Conservation (phyloP, 441 rosid species). For the Omphalea diandra region DNA sequence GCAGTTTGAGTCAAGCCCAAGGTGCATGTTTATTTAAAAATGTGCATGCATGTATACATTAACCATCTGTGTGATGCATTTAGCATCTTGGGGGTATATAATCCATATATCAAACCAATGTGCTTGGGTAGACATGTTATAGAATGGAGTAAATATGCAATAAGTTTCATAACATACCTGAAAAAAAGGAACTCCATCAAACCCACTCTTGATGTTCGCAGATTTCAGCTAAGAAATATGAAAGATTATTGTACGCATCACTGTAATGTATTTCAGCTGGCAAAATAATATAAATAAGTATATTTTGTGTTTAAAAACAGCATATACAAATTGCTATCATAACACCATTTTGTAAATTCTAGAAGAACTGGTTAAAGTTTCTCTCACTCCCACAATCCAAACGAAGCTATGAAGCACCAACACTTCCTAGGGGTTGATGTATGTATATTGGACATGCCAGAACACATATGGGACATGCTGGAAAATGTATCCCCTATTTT, state of each 20-base stretch:
- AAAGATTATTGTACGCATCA: conserved; percentile 14
- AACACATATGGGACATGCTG: no score
- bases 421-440: no score
- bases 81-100: not conserved
- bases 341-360: not conserved
- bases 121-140: not conserved
- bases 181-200: conserved; percentile 95
- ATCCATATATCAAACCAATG: not conserved
- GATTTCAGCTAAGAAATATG: conserved; percentile 53
- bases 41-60: not conserved
- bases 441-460: no score
- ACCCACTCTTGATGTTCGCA: conserved; percentile 47
- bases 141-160: not conserved
- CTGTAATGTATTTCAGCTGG: not conserved
- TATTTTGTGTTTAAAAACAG: not conserved
- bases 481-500: no score
- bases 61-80: not conserved
- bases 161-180: conserved; percentile 48
- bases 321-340: not conserved
- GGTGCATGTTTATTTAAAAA: no score
- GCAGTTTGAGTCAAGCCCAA: not conserved
- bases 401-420: no score
- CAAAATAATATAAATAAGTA: not conserved
- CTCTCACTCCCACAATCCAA: not conserved
- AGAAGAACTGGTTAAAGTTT: not conserved